These are phyloP conservation scores for Phytophthora lateralis DNA, from an alignment of 352 stramenopile species.

Conservation along the genomic window DNA sequence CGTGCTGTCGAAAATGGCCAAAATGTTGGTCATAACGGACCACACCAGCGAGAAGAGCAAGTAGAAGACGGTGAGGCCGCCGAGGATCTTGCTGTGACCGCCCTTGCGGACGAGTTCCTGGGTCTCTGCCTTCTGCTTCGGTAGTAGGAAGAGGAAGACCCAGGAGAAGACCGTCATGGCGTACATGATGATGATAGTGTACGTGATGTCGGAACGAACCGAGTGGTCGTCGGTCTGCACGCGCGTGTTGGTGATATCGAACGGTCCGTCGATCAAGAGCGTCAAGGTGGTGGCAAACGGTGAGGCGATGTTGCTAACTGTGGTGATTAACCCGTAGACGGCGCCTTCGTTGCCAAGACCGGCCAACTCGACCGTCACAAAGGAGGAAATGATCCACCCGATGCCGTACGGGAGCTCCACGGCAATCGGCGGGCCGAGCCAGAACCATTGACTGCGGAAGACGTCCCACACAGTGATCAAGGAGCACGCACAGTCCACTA, in stretches of 20 bases:
- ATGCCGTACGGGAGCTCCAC: conserved; percentile 21
- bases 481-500: conserved; percentile 5
- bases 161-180: conserved; percentile 35
- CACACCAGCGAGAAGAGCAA: conserved; percentile 34
- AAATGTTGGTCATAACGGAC: conserved; percentile 44
- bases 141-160: conserved; percentile 39
- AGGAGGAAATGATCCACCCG: conserved; percentile 36
- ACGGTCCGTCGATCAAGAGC: conserved; percentile 38
- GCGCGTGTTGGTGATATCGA: conserved; percentile 38
- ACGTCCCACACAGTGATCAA: conserved; percentile 4
- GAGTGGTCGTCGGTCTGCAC: conserved; percentile 37
- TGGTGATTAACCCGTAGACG: conserved; percentile 34
- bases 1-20: conserved; percentile 45
- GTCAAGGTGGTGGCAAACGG: conserved; percentile 37
- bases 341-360: conserved; percentile 35
- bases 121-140: conserved; percentile 40
- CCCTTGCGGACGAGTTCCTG: conserved; percentile 34
- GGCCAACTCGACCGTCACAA: conserved; percentile 29
- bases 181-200: conserved; percentile 44
- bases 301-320: conserved; percentile 8
- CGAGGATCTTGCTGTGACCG: conserved; percentile 36
- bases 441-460: conserved; percentile 21
- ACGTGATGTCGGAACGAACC: conserved; percentile 40
- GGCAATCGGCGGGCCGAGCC: conserved; percentile 12
- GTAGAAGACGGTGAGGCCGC: conserved; percentile 33